A percentile compares a stretch with the other conserved stretches of the same genome.
Evolutionary conservation across 768 basidiomycete genomes (phyloP).

Genomic region (Nidula microcarpa): DNA sequence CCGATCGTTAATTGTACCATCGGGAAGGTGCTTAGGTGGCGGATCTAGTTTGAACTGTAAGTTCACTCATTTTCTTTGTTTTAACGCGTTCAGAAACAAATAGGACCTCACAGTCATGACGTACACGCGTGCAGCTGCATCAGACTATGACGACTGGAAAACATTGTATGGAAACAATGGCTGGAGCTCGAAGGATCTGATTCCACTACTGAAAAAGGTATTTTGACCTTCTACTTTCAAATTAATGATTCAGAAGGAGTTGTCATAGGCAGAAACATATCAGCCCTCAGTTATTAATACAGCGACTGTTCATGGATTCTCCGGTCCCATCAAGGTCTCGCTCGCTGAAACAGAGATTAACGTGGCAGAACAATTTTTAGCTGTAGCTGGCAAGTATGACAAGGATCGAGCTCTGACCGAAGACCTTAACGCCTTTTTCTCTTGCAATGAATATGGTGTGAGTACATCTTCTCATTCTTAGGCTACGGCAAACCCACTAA

Average conservation of each 20-base stretch:
- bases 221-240: background rate
- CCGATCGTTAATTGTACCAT: constrained; percentile 38
- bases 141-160: constrained; percentile 68
- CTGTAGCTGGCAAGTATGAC: constrained; percentile 43
- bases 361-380: constrained; percentile 43
- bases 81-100: background rate
- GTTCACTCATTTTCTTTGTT: constrained; percentile 6
- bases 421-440: constrained; percentile 45
- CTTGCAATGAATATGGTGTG: constrained; percentile 46
- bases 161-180: constrained; percentile 46
- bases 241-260: background rate
- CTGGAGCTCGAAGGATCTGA: constrained; percentile 55
- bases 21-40: constrained; percentile 55
- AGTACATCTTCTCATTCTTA: constrained; percentile 10
- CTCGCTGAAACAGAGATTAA: constrained; percentile 33
- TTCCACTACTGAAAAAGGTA: constrained; percentile 60
- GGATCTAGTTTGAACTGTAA: constrained; percentile 61
- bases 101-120: constrained; percentile 31
- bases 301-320: constrained; percentile 46
- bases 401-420: constrained; percentile 37
- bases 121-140: constrained; percentile 57
- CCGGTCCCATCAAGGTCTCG: constrained; percentile 50
- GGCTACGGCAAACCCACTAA: background rate
- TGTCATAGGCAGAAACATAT: background rate
- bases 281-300: constrained; percentile 7